These are phyloP conservation scores for Apiospora aurea DNA, from an alignment of 2,329 filamentous ascomycete species.

Conservation along the genomic window DNA sequence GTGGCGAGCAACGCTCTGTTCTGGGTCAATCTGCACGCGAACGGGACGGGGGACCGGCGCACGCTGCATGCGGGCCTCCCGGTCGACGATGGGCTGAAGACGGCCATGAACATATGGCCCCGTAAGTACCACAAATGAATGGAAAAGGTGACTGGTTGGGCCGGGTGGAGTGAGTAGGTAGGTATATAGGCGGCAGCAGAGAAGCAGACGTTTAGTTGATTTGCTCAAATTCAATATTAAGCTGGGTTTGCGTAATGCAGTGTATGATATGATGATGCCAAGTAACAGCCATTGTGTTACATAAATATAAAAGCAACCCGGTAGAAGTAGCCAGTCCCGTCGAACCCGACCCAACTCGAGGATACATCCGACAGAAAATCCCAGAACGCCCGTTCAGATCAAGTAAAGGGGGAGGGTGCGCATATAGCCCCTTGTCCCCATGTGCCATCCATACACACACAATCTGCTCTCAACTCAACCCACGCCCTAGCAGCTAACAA, in stretches of 20 bases:
- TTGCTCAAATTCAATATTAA: constrained; percentile 5
- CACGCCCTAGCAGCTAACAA: constrained; percentile 4
- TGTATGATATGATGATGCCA: not conserved
- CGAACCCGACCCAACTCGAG: not conserved
- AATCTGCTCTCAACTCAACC: not conserved
- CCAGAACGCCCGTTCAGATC: constrained; percentile 5
- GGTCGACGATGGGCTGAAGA: constrained; percentile 49
- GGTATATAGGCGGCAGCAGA: not conserved
- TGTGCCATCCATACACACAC: not conserved
- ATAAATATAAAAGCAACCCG: not conserved
- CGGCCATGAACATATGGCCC: constrained; percentile 56
- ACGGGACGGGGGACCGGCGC: constrained; percentile 49
- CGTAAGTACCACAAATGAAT: constrained; percentile 31
- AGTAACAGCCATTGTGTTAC: not conserved
- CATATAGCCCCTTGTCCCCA: not conserved
- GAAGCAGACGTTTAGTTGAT: not conserved
- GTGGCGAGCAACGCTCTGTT: constrained; percentile 52
- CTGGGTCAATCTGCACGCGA: constrained; percentile 52
- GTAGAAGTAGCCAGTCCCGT: not conserved
- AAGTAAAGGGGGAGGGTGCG: not conserved
- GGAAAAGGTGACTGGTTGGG: not conserved
- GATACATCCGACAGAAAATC: not conserved
- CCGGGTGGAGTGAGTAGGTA: not conserved
- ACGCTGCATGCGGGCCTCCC: constrained; percentile 52
- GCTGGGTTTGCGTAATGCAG: not conserved